phyloP scores from a whole-genome alignment of 2,329 filamentous ascomycete genomes.

The Sporothrix humicola region DNA sequence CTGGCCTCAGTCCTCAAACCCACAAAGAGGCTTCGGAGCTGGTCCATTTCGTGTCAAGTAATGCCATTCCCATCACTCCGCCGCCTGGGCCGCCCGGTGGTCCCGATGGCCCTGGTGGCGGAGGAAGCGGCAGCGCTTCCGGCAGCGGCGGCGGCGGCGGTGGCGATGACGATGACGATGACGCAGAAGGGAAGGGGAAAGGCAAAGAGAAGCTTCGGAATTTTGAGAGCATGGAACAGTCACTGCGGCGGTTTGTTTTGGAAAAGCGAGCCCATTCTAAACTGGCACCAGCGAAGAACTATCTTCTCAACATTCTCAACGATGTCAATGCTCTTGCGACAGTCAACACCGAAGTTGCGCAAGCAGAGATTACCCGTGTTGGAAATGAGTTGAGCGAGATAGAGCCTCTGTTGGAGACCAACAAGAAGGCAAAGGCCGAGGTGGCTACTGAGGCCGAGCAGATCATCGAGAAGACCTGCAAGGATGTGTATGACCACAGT shows the following conservation, averaged over 20 bases:
- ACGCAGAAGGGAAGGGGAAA: slow-evolving; percentile 79
- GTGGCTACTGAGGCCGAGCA: slow-evolving; percentile 81
- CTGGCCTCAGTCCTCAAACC: slow-evolving; percentile 85
- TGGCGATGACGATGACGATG: slow-evolving; percentile 61
- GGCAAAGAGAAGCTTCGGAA: slow-evolving; percentile 86
- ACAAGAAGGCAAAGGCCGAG: slow-evolving; percentile 77
- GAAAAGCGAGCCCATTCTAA: slow-evolving; percentile 96
- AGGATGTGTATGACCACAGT: slow-evolving; percentile 84
- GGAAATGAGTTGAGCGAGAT: slow-evolving; percentile 79
- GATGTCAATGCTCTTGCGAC: slow-evolving; percentile 82
- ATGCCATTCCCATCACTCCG: slow-evolving; percentile 80
- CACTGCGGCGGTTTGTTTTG: slow-evolving; percentile 87
- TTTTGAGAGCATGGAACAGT: slow-evolving; percentile 87
- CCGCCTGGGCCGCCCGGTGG: slow-evolving; percentile 60
- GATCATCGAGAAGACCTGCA: slow-evolving; percentile 83
- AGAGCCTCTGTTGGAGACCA: slow-evolving; percentile 83
- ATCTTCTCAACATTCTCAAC: slow-evolving; percentile 88
- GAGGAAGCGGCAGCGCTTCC: slow-evolving; percentile 59
- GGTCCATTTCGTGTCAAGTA: slow-evolving; percentile 97
- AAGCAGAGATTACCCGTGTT: slow-evolving; percentile 83
- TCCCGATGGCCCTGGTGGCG: slow-evolving; percentile 60
- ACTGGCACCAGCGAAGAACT: slow-evolving; percentile 92
- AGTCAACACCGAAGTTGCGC: slow-evolving; percentile 86
- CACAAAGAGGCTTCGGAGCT: slow-evolving; percentile 91
- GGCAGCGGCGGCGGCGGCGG: slow-evolving; percentile 62